Evolutionary conservation across 805 yeast genomes (phyloP), one percentile per base, ranked within the genome.

Genomic region (Zygosaccharomyces pseudorouxii): DNA sequence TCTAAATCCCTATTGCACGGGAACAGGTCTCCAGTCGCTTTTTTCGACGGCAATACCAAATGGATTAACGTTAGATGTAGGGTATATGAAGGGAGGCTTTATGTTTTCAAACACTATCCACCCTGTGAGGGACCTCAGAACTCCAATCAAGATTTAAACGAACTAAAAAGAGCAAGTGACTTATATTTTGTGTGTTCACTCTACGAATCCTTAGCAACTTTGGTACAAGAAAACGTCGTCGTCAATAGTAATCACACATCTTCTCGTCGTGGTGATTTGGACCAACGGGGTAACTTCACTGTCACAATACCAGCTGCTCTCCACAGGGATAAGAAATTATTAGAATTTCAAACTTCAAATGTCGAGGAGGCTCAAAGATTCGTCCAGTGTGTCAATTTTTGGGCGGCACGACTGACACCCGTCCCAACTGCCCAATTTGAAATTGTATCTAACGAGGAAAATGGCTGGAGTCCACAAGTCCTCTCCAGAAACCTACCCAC

Each of bases 371-470:
- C 96, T 0, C 68, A 70, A 38, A 85, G 81, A 59, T 87, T 79
- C 65, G 80, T 86, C 14, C 78, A 83, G 55, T 80, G 92, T 4
- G 82, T 93, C 67, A 89, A 89, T 65, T 89, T 86, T 63, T 89
- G 97, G 96, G 87, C 95, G 2, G 86, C 92, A 1, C 77, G 93
- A 55, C 77, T 86, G 31, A 84, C 95, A 5, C 84, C 89, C 12
- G 82, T 87, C 18, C 96, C 96, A 3, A 74, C 71, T 28, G 51
- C 81, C 0, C 86, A 82, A 58, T 84, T 81, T 47, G 81, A 84
- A 53, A 74, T 86, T 28, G 81, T 89, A 2, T 82, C 92, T 5
- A 77, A 73, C 46, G 77, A 82, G 50, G 95, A 89, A 62, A 89
- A 80, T 62, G 96, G 96, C 2, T 89, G 96, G 96, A 66, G 73